A percentile compares a stretch with the other conserved stretches of the same genome.
Evolutionary conservation across 2,329 filamentous ascomycete genomes (phyloP).

Genomic region (Bipolaris gigantea): DNA sequence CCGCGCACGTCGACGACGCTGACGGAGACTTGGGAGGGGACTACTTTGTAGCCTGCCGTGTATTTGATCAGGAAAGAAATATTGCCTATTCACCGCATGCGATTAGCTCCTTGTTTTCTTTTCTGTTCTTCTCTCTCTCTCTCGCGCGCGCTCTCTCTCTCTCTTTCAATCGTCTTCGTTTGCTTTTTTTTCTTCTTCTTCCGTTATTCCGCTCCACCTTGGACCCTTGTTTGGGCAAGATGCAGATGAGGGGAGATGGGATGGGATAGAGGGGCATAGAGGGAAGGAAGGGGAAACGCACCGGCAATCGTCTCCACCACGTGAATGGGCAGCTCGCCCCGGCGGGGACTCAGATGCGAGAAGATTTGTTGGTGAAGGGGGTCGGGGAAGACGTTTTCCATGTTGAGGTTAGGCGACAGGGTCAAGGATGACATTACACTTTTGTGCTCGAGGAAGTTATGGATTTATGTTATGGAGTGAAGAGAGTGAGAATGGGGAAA

Average conservation of each 20-base stretch:
- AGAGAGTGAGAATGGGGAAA: background rate
- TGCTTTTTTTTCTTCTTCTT: background rate
- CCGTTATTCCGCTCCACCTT: background rate
- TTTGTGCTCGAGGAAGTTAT: background rate
- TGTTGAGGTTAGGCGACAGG: background rate
- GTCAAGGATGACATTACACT: background rate
- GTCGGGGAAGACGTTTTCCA: background rate
- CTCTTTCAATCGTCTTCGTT: too few relatives aligned
- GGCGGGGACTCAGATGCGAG: conserved; percentile 2
- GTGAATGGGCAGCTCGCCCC: background rate
- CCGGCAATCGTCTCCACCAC: conserved; percentile 4
- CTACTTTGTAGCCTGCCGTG: background rate
- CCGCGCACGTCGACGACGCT: conserved; percentile 7
- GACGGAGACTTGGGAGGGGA: conserved; percentile 4
- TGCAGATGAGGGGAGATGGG: background rate
- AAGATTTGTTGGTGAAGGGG: conserved; percentile 9
- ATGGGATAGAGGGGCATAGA: background rate
- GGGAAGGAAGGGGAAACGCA: background rate
- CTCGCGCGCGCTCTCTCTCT: too few relatives aligned
- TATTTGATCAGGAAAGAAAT: conserved; percentile 12
- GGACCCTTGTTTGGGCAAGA: too few relatives aligned
- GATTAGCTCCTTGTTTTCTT: background rate
- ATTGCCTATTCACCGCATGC: background rate
- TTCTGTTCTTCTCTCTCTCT: too few relatives aligned
- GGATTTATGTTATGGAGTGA: background rate